These are phyloP conservation scores for Arthromyces matolae DNA, from an alignment of 768 basidiomycete genomes.

Conservation along the genomic window DNA sequence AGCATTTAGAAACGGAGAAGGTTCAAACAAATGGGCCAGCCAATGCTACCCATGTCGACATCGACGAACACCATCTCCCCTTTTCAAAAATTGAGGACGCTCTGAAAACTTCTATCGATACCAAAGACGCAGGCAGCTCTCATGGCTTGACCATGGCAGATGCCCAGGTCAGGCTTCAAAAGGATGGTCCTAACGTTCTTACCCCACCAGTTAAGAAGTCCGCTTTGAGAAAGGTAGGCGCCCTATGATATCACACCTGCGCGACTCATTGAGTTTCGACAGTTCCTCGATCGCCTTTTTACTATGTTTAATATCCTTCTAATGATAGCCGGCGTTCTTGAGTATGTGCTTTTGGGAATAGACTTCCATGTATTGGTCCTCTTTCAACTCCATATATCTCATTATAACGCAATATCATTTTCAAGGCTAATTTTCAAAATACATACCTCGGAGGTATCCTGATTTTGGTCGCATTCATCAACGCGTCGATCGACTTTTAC, in stretches of 20 bases:
- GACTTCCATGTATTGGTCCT: slow-evolving; percentile 45
- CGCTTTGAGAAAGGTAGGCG: slow-evolving; percentile 53
- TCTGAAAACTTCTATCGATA: slow-evolving; percentile 48
- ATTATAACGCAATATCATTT: slow-evolving; percentile 12
- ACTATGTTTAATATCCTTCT: slow-evolving; percentile 68
- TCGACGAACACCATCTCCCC: slow-evolving; percentile 50
- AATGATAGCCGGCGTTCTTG: slow-evolving; percentile 61
- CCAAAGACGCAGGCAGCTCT: slow-evolving; percentile 48
- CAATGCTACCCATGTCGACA: slow-evolving; percentile 46
- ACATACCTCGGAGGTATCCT: slow-evolving; percentile 70
- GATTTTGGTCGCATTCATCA: slow-evolving; percentile 63
- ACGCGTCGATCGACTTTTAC: slow-evolving; percentile 67
- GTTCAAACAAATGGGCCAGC: slow-evolving; percentile 24
- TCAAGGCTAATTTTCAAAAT: slow-evolving; percentile 57
- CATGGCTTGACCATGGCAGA: slow-evolving; percentile 50
- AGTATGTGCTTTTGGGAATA: slow-evolving; percentile 62
- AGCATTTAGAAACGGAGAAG: slow-evolving; percentile 51
- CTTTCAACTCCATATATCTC: background rate
- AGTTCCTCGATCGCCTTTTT: slow-evolving; percentile 63
- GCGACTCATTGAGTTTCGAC: slow-evolving; percentile 11
- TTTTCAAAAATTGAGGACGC: slow-evolving; percentile 36
- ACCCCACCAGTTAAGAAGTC: slow-evolving; percentile 69
- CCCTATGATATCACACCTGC: background rate
- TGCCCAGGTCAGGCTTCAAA: slow-evolving; percentile 48
- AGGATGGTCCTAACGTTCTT: slow-evolving; percentile 58